Percentiles rank a stretch among this genome's conserved stretches.
Conservation (phyloP, 495 filamentous ascomycete genomes). For the Alectoria sarmentosa region DNA sequence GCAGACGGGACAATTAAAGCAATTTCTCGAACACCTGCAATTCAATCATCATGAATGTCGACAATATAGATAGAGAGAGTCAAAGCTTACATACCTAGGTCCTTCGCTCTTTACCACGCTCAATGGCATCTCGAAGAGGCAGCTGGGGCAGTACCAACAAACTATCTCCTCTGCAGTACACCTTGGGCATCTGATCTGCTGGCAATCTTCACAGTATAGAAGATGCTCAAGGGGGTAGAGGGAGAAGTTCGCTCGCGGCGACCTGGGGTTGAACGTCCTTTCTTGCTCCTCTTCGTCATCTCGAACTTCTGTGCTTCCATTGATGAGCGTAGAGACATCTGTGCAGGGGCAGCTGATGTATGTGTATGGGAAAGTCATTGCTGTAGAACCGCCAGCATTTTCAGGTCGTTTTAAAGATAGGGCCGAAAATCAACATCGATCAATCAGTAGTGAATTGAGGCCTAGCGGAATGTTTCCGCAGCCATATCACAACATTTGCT, state of each 20-base stretch:
- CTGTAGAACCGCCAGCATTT: neutral
- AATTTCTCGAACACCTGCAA: constrained; percentile 80
- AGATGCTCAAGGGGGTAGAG: constrained; percentile 92
- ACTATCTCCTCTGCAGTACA: constrained; percentile 90
- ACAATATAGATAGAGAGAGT: constrained; percentile 6
- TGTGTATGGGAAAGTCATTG: constrained; percentile 67
- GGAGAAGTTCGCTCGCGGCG: constrained; percentile 76
- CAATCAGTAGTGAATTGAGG: neutral
- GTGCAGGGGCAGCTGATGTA: constrained; percentile 91
- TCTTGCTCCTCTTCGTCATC: constrained; percentile 64
- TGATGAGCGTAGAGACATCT: constrained; percentile 35
- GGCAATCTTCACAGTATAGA: constrained; percentile 93
- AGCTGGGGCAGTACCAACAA: constrained; percentile 92
- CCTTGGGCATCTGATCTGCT: constrained; percentile 86
- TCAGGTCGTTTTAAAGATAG: neutral
- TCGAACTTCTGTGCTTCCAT: constrained; percentile 19
- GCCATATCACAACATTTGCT: neutral
- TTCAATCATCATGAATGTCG: neutral
- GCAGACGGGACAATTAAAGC: constrained; percentile 89
- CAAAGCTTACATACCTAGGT: constrained; percentile 59
- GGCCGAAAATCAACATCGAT: neutral
- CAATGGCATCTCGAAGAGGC: constrained; percentile 89
- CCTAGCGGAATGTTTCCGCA: neutral
- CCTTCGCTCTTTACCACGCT: constrained; percentile 85
- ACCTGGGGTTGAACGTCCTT: constrained; percentile 75